These are phyloP conservation scores for Plasmodium knowlesi DNA, from an alignment of 169 alveolate species.

Conservation along the genomic window DNA sequence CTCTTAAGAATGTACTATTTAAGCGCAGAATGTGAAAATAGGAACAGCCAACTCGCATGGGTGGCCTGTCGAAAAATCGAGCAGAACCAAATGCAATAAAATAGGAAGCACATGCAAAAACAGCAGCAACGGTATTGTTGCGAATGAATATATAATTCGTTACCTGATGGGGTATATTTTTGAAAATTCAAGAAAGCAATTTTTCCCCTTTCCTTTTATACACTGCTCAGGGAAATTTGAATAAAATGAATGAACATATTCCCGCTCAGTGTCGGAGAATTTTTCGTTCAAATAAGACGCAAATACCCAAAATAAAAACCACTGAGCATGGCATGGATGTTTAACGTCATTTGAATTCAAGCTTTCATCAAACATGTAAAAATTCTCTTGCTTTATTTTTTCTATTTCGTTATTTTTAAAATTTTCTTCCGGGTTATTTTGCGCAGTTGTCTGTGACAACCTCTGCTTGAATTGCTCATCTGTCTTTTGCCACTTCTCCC, in stretches of 20 bases:
- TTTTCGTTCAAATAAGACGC: slow-evolving; percentile 72
- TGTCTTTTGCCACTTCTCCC: neutral
- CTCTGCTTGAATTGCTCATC: neutral
- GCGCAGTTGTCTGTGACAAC: neutral
- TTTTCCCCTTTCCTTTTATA: slow-evolving; percentile 69
- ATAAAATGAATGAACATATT: slow-evolving; percentile 67
- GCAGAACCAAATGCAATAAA: neutral
- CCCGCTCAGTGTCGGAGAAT: slow-evolving; percentile 54
- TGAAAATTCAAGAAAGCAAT: slow-evolving; percentile 54
- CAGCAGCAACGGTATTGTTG: neutral
- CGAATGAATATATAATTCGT: neutral
- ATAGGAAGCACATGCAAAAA: neutral
- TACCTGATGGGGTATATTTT: slow-evolving; percentile 69
- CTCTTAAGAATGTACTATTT: neutral
- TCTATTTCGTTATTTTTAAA: slow-evolving; percentile 43
- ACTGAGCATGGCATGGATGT: slow-evolving; percentile 74
- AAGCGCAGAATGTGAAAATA: neutral
- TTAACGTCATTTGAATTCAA: slow-evolving; percentile 69
- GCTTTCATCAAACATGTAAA: slow-evolving; percentile 72
- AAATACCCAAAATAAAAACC: slow-evolving; percentile 75
- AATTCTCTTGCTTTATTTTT: slow-evolving; percentile 73
- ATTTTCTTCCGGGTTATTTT: neutral
- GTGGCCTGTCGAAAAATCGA: neutral
- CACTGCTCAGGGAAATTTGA: slow-evolving; percentile 75
- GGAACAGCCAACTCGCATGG: neutral